Evolutionary conservation across 2,329 filamentous ascomycete species (phyloP).

Genomic region (Neocatenulostroma microsporum): DNA sequence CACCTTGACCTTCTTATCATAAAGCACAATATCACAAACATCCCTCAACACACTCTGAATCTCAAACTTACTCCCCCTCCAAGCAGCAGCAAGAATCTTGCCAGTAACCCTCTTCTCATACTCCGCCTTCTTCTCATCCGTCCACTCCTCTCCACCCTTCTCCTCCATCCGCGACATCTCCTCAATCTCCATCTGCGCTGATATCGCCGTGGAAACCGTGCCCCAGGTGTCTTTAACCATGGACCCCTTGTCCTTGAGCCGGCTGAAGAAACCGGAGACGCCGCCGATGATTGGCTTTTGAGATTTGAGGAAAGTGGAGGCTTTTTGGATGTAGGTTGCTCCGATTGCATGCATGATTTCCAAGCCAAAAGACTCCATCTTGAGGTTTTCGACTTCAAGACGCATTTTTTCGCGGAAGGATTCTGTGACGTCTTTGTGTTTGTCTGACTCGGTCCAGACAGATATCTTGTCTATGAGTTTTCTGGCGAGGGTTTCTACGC

Average conservation of each 20-base stretch:
- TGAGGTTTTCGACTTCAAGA: slow-evolving; percentile 92
- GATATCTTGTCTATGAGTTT: slow-evolving; percentile 86
- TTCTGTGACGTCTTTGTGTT: slow-evolving; percentile 69
- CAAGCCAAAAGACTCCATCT: slow-evolving; percentile 97
- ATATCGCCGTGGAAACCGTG: slow-evolving; percentile 91
- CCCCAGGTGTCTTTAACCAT: slow-evolving; percentile 98
- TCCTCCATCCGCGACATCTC: slow-evolving; percentile 97
- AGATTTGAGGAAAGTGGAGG: slow-evolving; percentile 77
- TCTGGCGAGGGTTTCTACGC: slow-evolving; percentile 71
- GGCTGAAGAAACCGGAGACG: slow-evolving; percentile 87
- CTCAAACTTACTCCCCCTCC: slow-evolving; percentile 94
- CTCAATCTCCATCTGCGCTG: slow-evolving; percentile 97
- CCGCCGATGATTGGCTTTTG: slow-evolving; percentile 81
- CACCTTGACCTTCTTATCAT: slow-evolving; percentile 68
- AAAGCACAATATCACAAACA: slow-evolving; percentile 82
- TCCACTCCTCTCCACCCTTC: slow-evolving; percentile 93
- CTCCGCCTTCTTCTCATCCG: slow-evolving; percentile 91
- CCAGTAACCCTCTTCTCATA: slow-evolving; percentile 94
- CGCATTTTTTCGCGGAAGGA: slow-evolving; percentile 92
- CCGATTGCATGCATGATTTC: slow-evolving; percentile 96
- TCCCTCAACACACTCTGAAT: slow-evolving; percentile 93
- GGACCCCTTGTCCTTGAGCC: slow-evolving; percentile 92
- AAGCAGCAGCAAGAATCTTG: slow-evolving; percentile 95
- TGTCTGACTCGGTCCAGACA: slow-evolving; percentile 97
- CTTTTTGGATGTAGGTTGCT: slow-evolving; percentile 81